phyloP scores from a whole-genome alignment of 164 flowering plant genomes.

The Cinnamomum micranthum region DNA sequence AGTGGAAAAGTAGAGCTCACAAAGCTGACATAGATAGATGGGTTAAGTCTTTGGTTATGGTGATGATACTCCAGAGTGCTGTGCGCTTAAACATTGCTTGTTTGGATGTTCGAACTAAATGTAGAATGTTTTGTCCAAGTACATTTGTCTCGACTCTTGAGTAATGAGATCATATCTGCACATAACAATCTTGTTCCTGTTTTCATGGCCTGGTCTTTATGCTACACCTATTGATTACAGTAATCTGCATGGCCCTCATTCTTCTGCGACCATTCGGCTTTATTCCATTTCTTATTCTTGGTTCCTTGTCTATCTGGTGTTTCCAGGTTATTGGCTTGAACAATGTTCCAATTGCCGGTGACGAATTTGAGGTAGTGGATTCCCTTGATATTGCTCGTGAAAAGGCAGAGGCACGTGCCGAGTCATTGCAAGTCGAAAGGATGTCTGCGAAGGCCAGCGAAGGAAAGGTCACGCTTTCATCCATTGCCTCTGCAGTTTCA shows the following conservation, averaged over 20 bases:
- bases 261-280: too few species aligned
- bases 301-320: constrained; percentile 1
- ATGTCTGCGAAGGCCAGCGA: constrained; percentile 81
- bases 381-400: constrained; percentile 83
- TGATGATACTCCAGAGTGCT: neutral
- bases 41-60: too few species aligned
- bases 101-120: neutral
- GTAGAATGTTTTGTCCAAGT: neutral
- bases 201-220: neutral
- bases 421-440: constrained; percentile 48
- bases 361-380: constrained; percentile 80
- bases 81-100: too few species aligned
- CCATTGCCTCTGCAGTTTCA: constrained; percentile 86
- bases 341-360: constrained; percentile 89
- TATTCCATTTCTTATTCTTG: neutral
- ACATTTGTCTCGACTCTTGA: neutral
- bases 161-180: neutral
- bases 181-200: neutral
- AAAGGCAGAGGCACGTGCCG: constrained; percentile 67
- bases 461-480: constrained; percentile 78
- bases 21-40: too few species aligned
- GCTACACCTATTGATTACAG: neutral
- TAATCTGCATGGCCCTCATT: neutral
- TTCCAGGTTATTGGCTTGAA: constrained; percentile 77
- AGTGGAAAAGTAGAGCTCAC: too few species aligned